Evolutionary conservation across 2,329 filamentous ascomycete species (phyloP), one percentile per base, ranked within the genome.

Genomic region (Bisporella sp.): DNA sequence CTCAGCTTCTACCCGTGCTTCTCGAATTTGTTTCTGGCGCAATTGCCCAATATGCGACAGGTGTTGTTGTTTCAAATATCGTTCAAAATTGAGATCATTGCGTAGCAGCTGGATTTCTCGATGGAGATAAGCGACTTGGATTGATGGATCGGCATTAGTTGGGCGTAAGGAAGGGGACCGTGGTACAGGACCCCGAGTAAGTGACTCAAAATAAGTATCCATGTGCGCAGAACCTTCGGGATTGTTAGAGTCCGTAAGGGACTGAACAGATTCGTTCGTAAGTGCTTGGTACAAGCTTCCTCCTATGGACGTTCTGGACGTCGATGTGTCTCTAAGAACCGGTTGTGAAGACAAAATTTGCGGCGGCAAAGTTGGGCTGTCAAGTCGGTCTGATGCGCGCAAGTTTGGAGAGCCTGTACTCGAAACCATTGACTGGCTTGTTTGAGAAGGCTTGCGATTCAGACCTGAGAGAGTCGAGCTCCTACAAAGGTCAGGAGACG

Each of bases 1-100:
- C 63, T 93, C 87, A 1, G 88, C 87, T 64, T 92, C 88, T 1
- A 81, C 85, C 1, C 87, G 85, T 6, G 86, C 86, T 64, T 91
- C 85, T 56, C 80, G 80, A 56, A 92, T 81, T 52, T 89, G 84
- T 54, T 83, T 82, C 11, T 86, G 77, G 58, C 87, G 84, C 41
- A 93, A 69, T 61, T 89, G 85, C 1, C 87, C 87, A 62, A 93
- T 91, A 52, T 92, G 87, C 2, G 84, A 79, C 57, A 91, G 79
- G 64, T 92, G 88, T 61, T 93, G 88, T 56, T 89, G 81, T 64
- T 91, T 92, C 60, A 92, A 76, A 66, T 89, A 92, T 30, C 86
- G 77, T 65, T 93, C 89, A 61, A 92, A 93, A 57, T 86, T 87
- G 41, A 93, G 73, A 59, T 93, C 87, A 54, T 91, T 93, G 42